These are phyloP conservation scores for Macrotyloma uniflorum DNA, from an alignment of 306 rosid species.

Conservation along the genomic window DNA sequence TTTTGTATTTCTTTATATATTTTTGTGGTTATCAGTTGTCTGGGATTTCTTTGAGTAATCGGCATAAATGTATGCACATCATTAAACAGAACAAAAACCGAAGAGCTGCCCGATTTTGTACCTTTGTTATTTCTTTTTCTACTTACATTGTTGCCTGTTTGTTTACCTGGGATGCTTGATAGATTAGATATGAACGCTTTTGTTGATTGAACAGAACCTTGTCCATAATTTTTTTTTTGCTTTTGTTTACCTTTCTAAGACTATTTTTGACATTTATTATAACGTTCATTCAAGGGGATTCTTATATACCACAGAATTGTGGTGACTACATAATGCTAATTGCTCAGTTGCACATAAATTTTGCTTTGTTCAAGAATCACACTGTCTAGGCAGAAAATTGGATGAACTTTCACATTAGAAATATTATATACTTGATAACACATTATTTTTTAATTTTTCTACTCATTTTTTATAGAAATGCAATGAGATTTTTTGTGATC, in stretches of 20 bases:
- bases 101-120: constrained; percentile 22
- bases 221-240: constrained; percentile 4
- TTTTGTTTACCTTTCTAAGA: constrained; percentile 1
- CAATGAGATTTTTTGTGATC: background rate
- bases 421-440: background rate
- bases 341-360: constrained; percentile 7
- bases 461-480: background rate
- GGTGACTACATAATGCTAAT: background rate
- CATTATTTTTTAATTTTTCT: background rate
- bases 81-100: constrained; percentile 30
- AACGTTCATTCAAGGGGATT: constrained; percentile 4
- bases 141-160: background rate
- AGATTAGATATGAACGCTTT: background rate
- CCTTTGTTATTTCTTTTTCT: background rate
- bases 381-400: background rate
- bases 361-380: background rate
- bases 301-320: constrained; percentile 4
- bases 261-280: background rate
- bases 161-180: constrained; percentile 5
- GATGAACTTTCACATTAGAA: background rate
- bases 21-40: constrained; percentile 27
- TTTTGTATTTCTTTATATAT: constrained; percentile 15
- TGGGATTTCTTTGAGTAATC: constrained; percentile 39
- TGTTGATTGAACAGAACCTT: constrained; percentile 37
- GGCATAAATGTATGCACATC: constrained; percentile 19